Evolutionary conservation across 768 basidiomycete species (phyloP).

Genomic region (Favolaschia claudopus): DNA sequence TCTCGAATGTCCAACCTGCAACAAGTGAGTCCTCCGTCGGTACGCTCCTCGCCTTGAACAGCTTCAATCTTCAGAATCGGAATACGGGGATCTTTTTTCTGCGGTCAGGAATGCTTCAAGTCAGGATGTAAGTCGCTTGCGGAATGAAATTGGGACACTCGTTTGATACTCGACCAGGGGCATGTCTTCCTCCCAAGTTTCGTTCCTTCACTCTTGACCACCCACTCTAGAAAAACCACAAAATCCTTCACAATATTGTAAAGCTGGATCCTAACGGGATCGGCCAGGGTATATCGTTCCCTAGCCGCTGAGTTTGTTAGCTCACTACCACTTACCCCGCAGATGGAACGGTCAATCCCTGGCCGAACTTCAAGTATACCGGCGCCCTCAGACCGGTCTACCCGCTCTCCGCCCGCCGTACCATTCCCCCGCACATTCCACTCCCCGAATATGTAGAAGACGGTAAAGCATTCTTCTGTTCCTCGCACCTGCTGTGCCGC

Average conservation of each 20-base stretch:
- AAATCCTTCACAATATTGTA: conserved; percentile 74
- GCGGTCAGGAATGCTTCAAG: conserved; percentile 97
- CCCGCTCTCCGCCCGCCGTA: conserved; percentile 82
- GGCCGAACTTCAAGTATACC: conserved; percentile 79
- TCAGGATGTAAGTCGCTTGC: conserved; percentile 74
- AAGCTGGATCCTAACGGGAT: conserved; percentile 32
- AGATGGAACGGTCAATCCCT: conserved; percentile 86
- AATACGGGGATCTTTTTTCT: conserved; percentile 88
- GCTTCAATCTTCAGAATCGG: conserved; percentile 61
- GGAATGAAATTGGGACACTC: conserved; percentile 21
- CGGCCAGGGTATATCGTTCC: conserved; percentile 7
- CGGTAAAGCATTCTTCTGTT: conserved; percentile 42
- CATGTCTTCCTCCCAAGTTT: conserved; percentile 25
- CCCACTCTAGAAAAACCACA: conserved; percentile 76
- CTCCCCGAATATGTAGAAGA: conserved; percentile 86
- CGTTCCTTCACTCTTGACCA: conserved; percentile 3
- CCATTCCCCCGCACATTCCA: conserved; percentile 83
- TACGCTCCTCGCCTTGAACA: conserved; percentile 11
- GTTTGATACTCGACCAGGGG: conserved; percentile 41
- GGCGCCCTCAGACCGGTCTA: conserved; percentile 84
- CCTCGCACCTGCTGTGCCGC: conserved; percentile 11
- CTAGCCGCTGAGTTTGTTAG: neutral
- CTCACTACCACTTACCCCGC: conserved; percentile 9
- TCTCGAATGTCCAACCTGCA: conserved; percentile 93
- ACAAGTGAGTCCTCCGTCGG: conserved; percentile 67